A percentile compares a stretch with the other conserved stretches of the same genome.
Conservation (phyloP, 176 grass and related monocot genomes). For the Thalia dealbata region DNA sequence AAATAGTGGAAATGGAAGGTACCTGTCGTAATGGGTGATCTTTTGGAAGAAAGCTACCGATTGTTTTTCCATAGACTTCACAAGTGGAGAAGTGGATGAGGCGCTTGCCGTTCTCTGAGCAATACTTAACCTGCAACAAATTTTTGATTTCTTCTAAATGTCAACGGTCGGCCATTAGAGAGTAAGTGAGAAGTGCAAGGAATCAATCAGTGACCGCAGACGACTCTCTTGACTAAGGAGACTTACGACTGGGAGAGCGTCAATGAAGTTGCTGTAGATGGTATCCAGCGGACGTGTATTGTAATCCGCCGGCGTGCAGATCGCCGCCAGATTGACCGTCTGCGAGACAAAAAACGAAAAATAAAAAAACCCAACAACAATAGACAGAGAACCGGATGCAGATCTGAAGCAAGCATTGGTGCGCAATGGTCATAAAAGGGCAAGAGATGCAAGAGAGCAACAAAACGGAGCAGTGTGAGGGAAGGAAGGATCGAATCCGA, state of each 20-base stretch:
- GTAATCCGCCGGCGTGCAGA: slow-evolving; percentile 89
- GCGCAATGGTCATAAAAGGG: no score
- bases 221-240: not conserved
- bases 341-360: slow-evolving; percentile 10
- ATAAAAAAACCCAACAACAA: not conserved
- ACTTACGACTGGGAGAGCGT: slow-evolving; percentile 56
- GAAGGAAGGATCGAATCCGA: no score
- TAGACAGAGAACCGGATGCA: not conserved
- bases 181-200: not conserved
- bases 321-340: slow-evolving; percentile 56
- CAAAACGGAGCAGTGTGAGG: not conserved
- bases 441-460: no score
- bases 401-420: not conserved
- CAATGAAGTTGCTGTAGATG: slow-evolving; percentile 96
- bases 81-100: slow-evolving; percentile 95
- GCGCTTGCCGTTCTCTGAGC: slow-evolving; percentile 80
- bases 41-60: slow-evolving; percentile 83
- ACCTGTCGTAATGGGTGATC: slow-evolving; percentile 88
- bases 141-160: not conserved
- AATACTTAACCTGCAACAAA: slow-evolving; percentile 60
- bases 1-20: not conserved
- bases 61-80: slow-evolving; percentile 85
- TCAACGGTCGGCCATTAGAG: not conserved
- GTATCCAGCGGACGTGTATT: slow-evolving; percentile 85
- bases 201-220: not conserved